Base-by-base conservation (phyloP, 192 early-diverging fungal species). In the Kickxella alabastrina region DNA sequence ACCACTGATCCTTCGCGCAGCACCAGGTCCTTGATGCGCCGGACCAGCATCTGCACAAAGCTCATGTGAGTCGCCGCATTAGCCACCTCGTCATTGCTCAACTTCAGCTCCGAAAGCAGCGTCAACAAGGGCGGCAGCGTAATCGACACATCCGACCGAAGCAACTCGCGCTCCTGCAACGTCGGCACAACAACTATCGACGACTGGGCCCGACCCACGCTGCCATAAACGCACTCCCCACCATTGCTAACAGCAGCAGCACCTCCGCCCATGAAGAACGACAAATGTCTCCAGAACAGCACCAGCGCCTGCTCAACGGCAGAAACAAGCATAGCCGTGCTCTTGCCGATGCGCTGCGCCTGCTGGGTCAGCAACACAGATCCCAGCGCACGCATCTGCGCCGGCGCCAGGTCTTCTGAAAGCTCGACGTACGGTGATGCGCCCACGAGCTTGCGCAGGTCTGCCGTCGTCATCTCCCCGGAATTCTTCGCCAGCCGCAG, bases 201-300 rank as follows among this genome's bases (percentile, higher is more conserved):
- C 13, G 56, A 26, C 34, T 59, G 17, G 0, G 22, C 17, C n/a
- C 54, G 41, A 32, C 42, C 40, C 9, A 21, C 18, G 9, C 6
- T n/a, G 6, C 8, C 4, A 23, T 39, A 17, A 14, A 25, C 13
- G 17, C 38, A 41, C 43, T 54, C 40, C 39, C 19, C 10, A 27
- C 26, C 38, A 26, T 18, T 22, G 24, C 28, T 46, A 39, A 22
- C 34, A 3, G 47, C 40, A 14, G 27, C 42, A 4, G 24, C 24
- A 2, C 28, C 39, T 5, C 25, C 19, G 24, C 36, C 37, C 28
- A 57, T 45, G 43, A 65, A 87, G 49, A 79, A 82, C 29, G 83
- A 75, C 47, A 90, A 59, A 54, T 90, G 88, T 4, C 85, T 77
- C 88, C 88, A 90, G 46, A 88, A 52, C 58, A 90, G 64, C 28